Conservation (phyloP, 2,329 filamentous ascomycete genomes). For the Lasiodiplodia citricola region DNA sequence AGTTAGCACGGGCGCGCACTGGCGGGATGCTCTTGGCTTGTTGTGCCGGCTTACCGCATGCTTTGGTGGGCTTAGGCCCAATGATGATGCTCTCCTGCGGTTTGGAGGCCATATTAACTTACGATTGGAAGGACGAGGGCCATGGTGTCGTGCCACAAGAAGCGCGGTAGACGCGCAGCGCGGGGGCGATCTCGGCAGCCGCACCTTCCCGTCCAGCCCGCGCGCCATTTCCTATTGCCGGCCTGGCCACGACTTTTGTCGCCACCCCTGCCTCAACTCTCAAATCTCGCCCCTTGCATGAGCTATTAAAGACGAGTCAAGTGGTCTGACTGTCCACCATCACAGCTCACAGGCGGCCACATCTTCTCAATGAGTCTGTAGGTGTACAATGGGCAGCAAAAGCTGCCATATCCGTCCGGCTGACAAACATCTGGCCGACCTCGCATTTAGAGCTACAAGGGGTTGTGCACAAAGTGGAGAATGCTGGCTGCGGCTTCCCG, state of each 20-base stretch:
- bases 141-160: slow-evolving; percentile 14
- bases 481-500: not conserved
- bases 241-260: not conserved
- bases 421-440: not conserved
- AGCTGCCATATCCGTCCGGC: not conserved
- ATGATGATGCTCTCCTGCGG: slow-evolving; percentile 21
- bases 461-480: not conserved
- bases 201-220: not conserved
- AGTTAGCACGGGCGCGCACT: slow-evolving; percentile 4
- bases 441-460: not conserved
- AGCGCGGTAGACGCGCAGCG: slow-evolving; percentile 3
- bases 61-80: slow-evolving; percentile 29
- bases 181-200: slow-evolving; percentile 18
- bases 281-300: not conserved
- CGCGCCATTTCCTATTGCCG: too few species aligned
- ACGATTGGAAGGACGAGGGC: slow-evolving; percentile 18
- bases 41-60: slow-evolving; percentile 27
- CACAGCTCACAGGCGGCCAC: too few species aligned
- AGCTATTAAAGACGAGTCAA: not conserved
- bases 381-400: not conserved
- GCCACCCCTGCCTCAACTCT: not conserved
- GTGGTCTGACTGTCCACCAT: not conserved
- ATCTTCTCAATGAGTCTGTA: too few species aligned
- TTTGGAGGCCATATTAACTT: slow-evolving; percentile 17
- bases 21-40: not conserved